Percentiles rank a stretch among this genome's conserved stretches.
Conservation (phyloP, 768 basidiomycete genomes). For the Tulasnella sp. region DNA sequence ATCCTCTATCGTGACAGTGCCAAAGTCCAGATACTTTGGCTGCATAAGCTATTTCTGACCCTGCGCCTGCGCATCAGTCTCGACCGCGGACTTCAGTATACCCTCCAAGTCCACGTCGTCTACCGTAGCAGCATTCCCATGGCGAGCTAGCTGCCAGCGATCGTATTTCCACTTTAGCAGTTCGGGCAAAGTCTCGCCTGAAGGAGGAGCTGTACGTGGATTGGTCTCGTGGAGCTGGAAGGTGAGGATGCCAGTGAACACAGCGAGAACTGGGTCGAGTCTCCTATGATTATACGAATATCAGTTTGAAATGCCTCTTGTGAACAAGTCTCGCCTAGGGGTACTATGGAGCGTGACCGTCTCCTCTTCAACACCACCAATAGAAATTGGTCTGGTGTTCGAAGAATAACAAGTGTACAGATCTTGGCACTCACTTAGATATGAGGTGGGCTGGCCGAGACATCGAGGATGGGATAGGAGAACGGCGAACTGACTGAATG, state of each 20-base stretch:
- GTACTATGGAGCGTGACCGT: neutral
- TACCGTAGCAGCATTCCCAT: too few relatives aligned
- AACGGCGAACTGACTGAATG: neutral
- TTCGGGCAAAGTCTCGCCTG: slow-evolving; percentile 42
- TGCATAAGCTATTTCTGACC: too few relatives aligned
- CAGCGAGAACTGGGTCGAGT: slow-evolving; percentile 61
- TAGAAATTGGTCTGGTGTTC: too few relatives aligned
- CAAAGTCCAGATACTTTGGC: too few relatives aligned
- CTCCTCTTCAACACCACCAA: too few relatives aligned
- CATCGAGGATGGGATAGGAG: neutral
- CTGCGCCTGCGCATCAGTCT: too few relatives aligned
- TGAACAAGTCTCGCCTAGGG: neutral
- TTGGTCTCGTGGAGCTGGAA: slow-evolving; percentile 73
- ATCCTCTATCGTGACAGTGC: too few relatives aligned
- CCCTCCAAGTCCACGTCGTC: too few relatives aligned
- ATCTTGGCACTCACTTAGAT: neutral
- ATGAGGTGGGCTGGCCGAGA: neutral
- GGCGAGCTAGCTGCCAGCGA: slow-evolving; percentile 27
- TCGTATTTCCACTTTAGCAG: slow-evolving; percentile 61
- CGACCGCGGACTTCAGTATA: too few relatives aligned
- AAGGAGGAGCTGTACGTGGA: slow-evolving; percentile 55
- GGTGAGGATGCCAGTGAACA: slow-evolving; percentile 68
- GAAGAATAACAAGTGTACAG: too few relatives aligned
- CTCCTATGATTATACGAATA: slow-evolving; percentile 18
- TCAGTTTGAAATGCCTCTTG: neutral